Percentiles rank a stretch among this genome's conserved stretches.
Conservation (phyloP, 441 rosid species). For the Croton setiger region DNA sequence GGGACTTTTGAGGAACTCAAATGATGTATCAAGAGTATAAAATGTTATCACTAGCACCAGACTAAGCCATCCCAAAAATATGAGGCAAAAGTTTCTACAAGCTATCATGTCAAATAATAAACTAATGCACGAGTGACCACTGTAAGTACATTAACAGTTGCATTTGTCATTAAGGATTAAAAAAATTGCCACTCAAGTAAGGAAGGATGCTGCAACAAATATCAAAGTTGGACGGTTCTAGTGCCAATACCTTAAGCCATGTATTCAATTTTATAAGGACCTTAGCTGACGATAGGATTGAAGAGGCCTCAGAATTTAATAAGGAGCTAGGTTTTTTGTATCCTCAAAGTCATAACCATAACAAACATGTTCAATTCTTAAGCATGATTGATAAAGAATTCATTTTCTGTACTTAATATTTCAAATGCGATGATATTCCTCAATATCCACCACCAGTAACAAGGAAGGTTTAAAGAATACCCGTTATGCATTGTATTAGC, state of each 20-base stretch:
- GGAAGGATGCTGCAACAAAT: neutral
- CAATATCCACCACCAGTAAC: neutral
- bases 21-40: neutral
- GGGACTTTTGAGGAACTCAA: neutral
- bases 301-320: neutral
- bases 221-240: neutral
- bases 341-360: neutral
- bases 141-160: neutral
- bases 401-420: neutral
- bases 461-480: too few species aligned
- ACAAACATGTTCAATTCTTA: neutral
- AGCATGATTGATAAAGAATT: too few species aligned
- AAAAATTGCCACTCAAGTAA: neutral
- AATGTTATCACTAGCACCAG: neutral
- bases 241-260: neutral
- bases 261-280: neutral
- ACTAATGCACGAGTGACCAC: neutral
- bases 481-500: too few species aligned
- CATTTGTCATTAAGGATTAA: neutral
- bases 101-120: neutral
- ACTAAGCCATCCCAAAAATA: neutral
- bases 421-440: neutral
- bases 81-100: neutral
- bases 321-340: neutral
- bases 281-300: neutral